Conservation (phyloP, 139 green algal genomes). For the Volvox reticuliferus region DNA sequence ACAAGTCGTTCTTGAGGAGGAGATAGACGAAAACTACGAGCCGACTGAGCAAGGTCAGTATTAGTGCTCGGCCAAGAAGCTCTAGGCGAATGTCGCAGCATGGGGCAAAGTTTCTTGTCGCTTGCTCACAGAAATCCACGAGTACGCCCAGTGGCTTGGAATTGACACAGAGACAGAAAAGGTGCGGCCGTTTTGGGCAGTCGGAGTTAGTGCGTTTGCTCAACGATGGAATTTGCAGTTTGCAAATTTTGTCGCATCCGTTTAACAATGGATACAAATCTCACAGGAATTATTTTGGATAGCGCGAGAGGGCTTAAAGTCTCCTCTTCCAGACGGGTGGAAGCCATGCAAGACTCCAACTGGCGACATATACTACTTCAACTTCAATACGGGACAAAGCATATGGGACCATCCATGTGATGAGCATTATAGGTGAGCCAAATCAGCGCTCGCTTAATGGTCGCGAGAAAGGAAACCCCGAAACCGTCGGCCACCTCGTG, state of each 20-base stretch:
- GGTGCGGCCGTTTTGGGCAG: constrained; percentile 23
- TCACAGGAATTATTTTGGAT: constrained; percentile 84
- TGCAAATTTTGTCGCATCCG: not conserved
- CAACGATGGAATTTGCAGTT: not conserved
- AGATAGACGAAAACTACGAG: constrained; percentile 86
- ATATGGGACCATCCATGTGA: constrained; percentile 91
- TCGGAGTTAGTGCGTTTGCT: not conserved
- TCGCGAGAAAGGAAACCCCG: too few relatives aligned
- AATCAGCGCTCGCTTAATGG: too few relatives aligned
- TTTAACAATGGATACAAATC: not conserved
- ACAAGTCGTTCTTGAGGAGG: constrained; percentile 43
- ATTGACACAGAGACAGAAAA: constrained; percentile 82
- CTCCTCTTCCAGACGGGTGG: constrained; percentile 82
- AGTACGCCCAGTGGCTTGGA: constrained; percentile 88
- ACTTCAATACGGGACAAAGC: constrained; percentile 83
- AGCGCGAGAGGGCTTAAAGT: constrained; percentile 81
- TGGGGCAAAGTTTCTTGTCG: not conserved
- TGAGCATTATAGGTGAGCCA: constrained; percentile 68
- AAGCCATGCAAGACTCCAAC: constrained; percentile 84
- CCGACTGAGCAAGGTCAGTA: constrained; percentile 73
- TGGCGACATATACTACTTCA: constrained; percentile 91
- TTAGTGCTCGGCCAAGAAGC: not conserved
- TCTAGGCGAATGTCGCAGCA: not conserved
- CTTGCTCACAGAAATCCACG: constrained; percentile 73
- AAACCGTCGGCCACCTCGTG: too few relatives aligned